These are phyloP conservation scores for Penicillium sp. DNA, from an alignment of 2,329 filamentous ascomycete species.

Conservation along the genomic window DNA sequence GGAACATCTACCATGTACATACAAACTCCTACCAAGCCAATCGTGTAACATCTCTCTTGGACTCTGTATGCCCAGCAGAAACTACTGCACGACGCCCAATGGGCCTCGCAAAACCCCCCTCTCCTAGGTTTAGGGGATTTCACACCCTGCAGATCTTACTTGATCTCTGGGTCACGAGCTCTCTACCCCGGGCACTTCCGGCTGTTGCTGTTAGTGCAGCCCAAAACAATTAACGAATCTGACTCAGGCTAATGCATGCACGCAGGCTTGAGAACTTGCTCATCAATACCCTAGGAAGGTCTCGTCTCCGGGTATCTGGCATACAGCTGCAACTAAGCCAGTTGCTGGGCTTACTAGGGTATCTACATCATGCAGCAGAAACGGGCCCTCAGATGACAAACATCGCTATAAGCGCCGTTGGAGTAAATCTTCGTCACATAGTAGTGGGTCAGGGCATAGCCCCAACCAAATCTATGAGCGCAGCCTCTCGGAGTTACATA, in stretches of 20 bases:
- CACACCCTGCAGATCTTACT: constrained; percentile 3
- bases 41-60: background rate
- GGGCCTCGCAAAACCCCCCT: background rate
- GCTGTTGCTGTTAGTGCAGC: constrained; percentile 5
- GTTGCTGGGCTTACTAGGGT: background rate
- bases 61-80: background rate
- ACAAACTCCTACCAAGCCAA: too few species aligned
- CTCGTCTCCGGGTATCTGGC: background rate
- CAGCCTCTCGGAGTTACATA: background rate
- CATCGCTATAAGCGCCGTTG: background rate
- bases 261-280: background rate
- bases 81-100: background rate
- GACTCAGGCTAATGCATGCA: constrained; percentile 12
- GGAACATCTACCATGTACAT: background rate
- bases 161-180: constrained; percentile 18
- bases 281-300: background rate
- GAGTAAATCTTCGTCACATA: background rate
- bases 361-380: background rate
- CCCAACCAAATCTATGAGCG: background rate
- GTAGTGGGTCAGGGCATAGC: background rate
- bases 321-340: background rate
- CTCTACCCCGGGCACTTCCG: constrained; percentile 9
- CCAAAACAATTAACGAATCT: constrained; percentile 19
- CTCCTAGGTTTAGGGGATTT: background rate
- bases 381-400: background rate